These are phyloP conservation scores for Populus hybrid DNA, from an alignment of 441 rosid species.

Conservation along the genomic window DNA sequence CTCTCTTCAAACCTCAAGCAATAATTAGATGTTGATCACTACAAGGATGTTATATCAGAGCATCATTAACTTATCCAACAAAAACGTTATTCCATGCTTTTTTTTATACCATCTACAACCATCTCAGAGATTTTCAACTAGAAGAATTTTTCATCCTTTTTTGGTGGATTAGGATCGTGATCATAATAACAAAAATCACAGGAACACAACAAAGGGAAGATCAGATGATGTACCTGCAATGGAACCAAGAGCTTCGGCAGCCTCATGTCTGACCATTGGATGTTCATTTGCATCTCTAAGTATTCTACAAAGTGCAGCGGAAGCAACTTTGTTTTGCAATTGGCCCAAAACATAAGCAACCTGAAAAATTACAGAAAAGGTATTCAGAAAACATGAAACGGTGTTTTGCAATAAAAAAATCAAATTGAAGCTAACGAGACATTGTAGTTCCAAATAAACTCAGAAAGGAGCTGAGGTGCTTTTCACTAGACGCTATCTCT, in stretches of 20 bases:
- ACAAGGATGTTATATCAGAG: too few relatives aligned
- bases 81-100: neutral
- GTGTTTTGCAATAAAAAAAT: neutral
- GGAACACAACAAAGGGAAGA: neutral
- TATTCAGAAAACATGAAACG: neutral
- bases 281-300: constrained; percentile 69
- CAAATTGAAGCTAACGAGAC: neutral
- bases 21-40: too few relatives aligned
- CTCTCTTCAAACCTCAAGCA: neutral
- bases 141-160: neutral
- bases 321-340: constrained; percentile 80
- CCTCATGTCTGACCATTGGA: constrained; percentile 97
- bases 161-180: neutral
- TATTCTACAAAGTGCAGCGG: constrained; percentile 62
- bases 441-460: neutral
- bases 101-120: neutral
- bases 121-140: neutral
- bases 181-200: neutral
- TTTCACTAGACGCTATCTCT: neutral
- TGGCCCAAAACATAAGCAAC: constrained; percentile 97
- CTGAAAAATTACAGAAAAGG: constrained; percentile 32
- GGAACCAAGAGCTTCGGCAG: constrained; percentile 96
- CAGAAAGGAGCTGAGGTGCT: neutral
- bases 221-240: constrained; percentile 61
- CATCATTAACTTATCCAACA: neutral